Base-by-base conservation (phyloP, 805 yeast species). In the Wickerhamomyces canadensis region DNA sequence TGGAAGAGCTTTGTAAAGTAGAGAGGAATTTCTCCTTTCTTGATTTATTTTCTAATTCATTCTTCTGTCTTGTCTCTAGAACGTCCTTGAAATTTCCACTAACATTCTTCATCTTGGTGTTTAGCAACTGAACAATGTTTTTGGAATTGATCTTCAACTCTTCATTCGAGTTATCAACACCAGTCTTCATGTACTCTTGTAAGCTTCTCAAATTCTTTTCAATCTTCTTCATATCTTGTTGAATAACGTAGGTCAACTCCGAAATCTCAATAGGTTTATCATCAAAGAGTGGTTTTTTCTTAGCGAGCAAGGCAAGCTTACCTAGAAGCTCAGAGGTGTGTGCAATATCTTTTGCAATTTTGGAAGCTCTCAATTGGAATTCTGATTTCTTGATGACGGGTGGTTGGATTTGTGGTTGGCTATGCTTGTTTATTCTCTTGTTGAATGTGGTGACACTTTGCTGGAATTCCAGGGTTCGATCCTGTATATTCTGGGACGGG, bases 251-350 rank as follows among this genome's bases (percentile, higher is more conserved):
- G 0, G 98, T 89, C 45, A 93, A 67, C 58, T 93, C 96, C 16
- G 89, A 85, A 45, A 93, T 86, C 55, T 93, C 98, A 13, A 86
- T 80, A 1, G 98, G 97, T 48, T 84, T 80, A 61, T 93, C 98
- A 54, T 89, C 96, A 48, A 93, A 86, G 55, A 91, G 62, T 15
- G 96, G 95, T 57, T 88, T 89, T 49, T 88, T 70, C 58, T 84
- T 87, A 4, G 98, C 97, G 46, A 93, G 54, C 26, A 60, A 67
- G 2, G 98, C 96, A 37, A 93, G 68, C 51, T 87, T 80, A 27
- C 83, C 78, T 38, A 93, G 67, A 49, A 88, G 68, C 36, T 78
- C 86, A 6, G 96, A 89, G 11, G 91, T 86, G 37, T 78, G 80
- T 10, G 89, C 82, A 36, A 93, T 86, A 52, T 93, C 97, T 54